Evolutionary conservation across 2,329 filamentous ascomycete species (phyloP), one percentile per base, ranked within the genome.

Genomic region (Biscogniauxia marginata): DNA sequence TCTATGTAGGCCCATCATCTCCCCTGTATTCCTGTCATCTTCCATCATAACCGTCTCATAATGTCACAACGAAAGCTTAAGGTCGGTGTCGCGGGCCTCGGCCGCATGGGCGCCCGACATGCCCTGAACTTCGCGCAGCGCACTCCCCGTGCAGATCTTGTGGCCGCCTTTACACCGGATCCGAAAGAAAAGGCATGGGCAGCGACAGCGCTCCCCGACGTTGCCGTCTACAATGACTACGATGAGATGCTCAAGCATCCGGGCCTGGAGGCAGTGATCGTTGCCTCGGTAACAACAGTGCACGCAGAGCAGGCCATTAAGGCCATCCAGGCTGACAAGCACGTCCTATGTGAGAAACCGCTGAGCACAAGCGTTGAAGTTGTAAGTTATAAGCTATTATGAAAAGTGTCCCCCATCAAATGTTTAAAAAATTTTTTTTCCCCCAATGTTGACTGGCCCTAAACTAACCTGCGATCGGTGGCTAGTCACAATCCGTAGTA

Each of bases 301-400:
- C 84, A 86, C 61, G 82, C 82, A 0, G 74, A 82, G 60, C 79
- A 86, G 61, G 77, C 82, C 1, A 80, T 84, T 64, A 77, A 79
- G 61, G 82, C 82, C 9, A 84, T 86, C 51, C 67, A 81, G 50
- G 74, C 74, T 7, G 75, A 79, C 46, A 75, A 80, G 62, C 83
- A 86, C 62, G 81, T 85, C 0, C 69, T 85, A 16, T 84, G 81
- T 63, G 83, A 86, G 73, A 85, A 85, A 73, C 83, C 83, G 1
- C 66, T 84, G 25, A 81, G 78, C 46, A 88, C 84, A 0, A 81
- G 76, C 54, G 74, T 85, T 16, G 82, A 85, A 61, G 74, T 85
- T 50, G 84, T 86, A 71, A 65, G 79, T 72, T 22, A n/a, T n/a
- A n/a, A n/a, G n/a, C n/a, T n/a, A n/a, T n/a, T n/a, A n/a, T n/a